phyloP scores from a whole-genome alignment of 805 yeast species.

The Teunomyces gatunensis region DNA sequence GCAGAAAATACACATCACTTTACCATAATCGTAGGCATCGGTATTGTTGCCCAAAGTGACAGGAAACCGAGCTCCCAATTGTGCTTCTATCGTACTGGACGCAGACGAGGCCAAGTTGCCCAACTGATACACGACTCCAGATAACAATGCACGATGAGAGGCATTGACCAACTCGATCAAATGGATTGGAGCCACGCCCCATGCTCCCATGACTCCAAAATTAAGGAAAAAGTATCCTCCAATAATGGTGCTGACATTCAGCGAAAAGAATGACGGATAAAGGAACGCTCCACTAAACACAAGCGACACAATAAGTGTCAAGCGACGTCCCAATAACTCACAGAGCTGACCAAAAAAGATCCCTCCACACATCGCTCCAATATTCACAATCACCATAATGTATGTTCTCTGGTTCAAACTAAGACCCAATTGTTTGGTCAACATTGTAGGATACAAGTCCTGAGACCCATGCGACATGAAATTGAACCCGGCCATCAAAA shows the following conservation, averaged over 20 bases:
- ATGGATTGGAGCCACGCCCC: constrained; percentile 71
- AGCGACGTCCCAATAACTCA: constrained; percentile 59
- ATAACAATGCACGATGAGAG: constrained; percentile 55
- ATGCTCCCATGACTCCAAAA: constrained; percentile 66
- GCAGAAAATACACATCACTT: constrained; percentile 67
- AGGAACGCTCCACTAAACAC: constrained; percentile 57
- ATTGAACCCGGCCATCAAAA: constrained; percentile 65
- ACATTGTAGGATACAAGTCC: constrained; percentile 66
- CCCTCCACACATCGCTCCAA: constrained; percentile 71
- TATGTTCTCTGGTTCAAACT: constrained; percentile 51
- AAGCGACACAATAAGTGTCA: constrained; percentile 50
- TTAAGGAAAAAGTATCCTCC: constrained; percentile 66
- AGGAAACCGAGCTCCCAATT: constrained; percentile 62
- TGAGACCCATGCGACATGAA: constrained; percentile 75
- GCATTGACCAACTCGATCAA: constrained; percentile 57
- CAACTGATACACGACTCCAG: constrained; percentile 64
- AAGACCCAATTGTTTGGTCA: constrained; percentile 50
- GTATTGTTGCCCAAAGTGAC: constrained; percentile 20
- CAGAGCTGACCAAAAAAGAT: constrained; percentile 56
- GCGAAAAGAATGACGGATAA: constrained; percentile 43
- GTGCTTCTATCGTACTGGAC: constrained; percentile 66
- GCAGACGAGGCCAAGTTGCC: constrained; percentile 75
- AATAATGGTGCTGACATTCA: constrained; percentile 28
- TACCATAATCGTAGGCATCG: constrained; percentile 54
- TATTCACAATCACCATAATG: constrained; percentile 58